Evolutionary conservation across 2,329 filamentous ascomycete genomes (phyloP).

Genomic region (Fusarium chuoi): DNA sequence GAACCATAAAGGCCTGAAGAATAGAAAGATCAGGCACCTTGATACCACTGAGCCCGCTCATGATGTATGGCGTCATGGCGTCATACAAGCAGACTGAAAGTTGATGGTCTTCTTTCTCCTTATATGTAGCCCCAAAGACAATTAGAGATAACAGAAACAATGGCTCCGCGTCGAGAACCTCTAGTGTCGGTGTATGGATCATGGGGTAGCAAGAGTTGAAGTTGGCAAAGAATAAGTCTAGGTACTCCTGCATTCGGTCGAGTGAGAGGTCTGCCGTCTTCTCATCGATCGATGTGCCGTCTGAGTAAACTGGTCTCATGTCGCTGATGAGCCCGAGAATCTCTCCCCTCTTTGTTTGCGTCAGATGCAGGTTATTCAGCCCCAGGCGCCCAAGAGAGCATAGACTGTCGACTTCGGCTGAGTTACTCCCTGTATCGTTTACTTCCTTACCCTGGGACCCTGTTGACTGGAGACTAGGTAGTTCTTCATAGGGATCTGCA

Average conservation of each 20-base stretch:
- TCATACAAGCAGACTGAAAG: background rate
- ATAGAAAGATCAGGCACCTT: background rate
- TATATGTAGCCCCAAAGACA: background rate
- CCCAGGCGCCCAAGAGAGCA: background rate
- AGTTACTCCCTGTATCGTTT: accelerated
- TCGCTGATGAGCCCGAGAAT: background rate
- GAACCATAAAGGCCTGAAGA: background rate
- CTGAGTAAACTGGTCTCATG: background rate
- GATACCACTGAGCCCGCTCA: background rate
- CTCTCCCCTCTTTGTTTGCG: background rate
- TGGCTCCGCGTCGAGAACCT: background rate
- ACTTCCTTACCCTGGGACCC: accelerated
- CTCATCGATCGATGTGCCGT: background rate
- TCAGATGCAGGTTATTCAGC: background rate
- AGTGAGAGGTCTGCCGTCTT: background rate
- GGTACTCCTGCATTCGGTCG: background rate
- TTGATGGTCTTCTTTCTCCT: background rate
- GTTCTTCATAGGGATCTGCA: accelerated
- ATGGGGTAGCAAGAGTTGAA: background rate
- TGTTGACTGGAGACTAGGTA: accelerated
- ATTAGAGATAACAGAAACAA: background rate
- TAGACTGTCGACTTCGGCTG: background rate
- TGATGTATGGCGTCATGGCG: background rate
- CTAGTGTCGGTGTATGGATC: background rate
- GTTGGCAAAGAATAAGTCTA: background rate